Percentiles rank a stretch among this genome's conserved stretches.
These are phyloP conservation scores for Ambispora gerdemannii DNA, from an alignment of 192 early-diverging fungal genomes.

Conservation along the genomic window DNA sequence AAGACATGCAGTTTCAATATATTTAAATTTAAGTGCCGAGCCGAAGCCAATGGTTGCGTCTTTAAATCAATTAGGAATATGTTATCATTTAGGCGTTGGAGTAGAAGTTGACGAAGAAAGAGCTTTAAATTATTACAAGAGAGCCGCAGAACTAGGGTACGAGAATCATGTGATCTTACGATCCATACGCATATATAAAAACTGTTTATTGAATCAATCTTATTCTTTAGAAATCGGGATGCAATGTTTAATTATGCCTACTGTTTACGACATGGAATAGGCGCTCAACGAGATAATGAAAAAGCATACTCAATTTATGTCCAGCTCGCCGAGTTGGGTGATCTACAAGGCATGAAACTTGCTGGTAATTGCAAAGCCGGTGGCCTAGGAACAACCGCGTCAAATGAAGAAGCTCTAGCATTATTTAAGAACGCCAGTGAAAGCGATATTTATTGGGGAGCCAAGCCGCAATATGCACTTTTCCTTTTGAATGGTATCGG, in stretches of 20 bases:
- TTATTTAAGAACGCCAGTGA: conserved; percentile 6
- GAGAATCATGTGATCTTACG: too few species aligned
- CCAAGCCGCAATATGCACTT: conserved; percentile 7
- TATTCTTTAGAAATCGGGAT: not conserved
- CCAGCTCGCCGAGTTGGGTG: conserved; percentile 15
- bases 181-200: too few species aligned
- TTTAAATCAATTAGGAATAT: conserved; percentile 21
- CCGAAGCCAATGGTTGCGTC: conserved; percentile 3
- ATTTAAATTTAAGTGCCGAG: not conserved
- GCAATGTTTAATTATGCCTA: conserved; percentile 26
- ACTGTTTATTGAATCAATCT: too few species aligned
- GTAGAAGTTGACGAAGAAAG: conserved; percentile 5
- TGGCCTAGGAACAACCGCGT: not conserved
- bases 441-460: conserved; percentile 22
- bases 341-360: conserved; percentile 24
- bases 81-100: conserved; percentile 25
- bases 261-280: conserved; percentile 16
- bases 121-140: conserved; percentile 13
- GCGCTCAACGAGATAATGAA: not conserved
- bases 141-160: conserved; percentile 2
- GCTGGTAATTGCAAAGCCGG: conserved; percentile 6
- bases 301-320: conserved; percentile 2
- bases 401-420: not conserved
- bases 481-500: not conserved
- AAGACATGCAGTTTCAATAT: conserved; percentile 1